A percentile compares a stretch with the other conserved stretches of the same genome.
phyloP scores from a whole-genome alignment of 192 early-diverging fungal genomes.

The Bifiguratus adelaidae region DNA sequence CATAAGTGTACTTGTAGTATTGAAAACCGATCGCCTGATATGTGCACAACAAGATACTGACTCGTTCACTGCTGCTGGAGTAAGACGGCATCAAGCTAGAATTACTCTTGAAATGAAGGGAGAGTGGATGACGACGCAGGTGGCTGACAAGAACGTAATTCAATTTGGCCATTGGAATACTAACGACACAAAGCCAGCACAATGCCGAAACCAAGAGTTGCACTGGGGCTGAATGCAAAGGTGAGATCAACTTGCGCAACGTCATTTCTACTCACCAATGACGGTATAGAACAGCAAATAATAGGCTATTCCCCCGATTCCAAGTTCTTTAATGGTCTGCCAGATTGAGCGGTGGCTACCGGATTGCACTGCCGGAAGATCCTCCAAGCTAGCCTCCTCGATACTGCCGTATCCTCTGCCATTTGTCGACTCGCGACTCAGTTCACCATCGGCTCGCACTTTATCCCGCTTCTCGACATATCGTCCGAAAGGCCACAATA shows the following conservation, averaged over 20 bases:
- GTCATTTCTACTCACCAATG: constrained; percentile 22
- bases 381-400: not conserved
- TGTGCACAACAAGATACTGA: constrained; percentile 75
- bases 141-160: constrained; percentile 71
- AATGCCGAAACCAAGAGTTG: constrained; percentile 63
- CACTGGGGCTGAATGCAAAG: constrained; percentile 51
- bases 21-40: constrained; percentile 82
- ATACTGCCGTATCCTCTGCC: not conserved
- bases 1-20: constrained; percentile 95
- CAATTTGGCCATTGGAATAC: constrained; percentile 93
- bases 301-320: constrained; percentile 31
- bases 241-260: constrained; percentile 7
- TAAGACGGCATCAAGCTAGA: constrained; percentile 17
- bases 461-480: constrained; percentile 60
- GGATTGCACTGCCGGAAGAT: not conserved
- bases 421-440: not conserved
- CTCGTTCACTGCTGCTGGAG: constrained; percentile 10
- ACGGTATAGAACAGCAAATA: constrained; percentile 30
- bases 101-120: constrained; percentile 52
- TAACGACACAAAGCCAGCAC: constrained; percentile 80
- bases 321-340: constrained; percentile 22
- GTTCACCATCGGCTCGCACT: not conserved
- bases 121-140: constrained; percentile 68
- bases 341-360: too few relatives aligned
- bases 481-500: constrained; percentile 97